Conservation (phyloP, 2,329 filamentous ascomycete species). For the Hymenoscyphus fraxineus region DNA sequence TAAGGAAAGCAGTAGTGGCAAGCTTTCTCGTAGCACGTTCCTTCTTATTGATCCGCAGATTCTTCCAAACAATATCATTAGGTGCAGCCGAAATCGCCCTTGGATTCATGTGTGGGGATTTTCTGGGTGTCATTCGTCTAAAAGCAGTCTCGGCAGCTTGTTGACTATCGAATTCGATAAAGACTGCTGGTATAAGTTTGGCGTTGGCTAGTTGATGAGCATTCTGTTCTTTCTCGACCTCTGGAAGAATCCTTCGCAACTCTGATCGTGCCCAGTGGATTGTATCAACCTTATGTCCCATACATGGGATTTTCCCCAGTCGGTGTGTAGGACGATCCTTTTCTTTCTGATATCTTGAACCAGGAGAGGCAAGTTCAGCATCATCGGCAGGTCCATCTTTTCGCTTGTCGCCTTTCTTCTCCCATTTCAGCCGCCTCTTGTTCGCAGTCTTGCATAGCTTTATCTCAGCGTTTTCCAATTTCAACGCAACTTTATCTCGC, state of each 20-base stretch:
- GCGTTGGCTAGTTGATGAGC: conserved; percentile 61
- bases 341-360: conserved; percentile 66
- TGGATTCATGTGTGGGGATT: conserved; percentile 74
- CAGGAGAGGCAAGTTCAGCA: conserved; percentile 63
- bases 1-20: conserved; percentile 64
- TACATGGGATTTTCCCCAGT: conserved; percentile 62
- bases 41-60: conserved; percentile 80
- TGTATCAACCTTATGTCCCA: conserved; percentile 88
- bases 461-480: conserved; percentile 82
- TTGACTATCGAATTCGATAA: conserved; percentile 83
- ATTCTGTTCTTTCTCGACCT: conserved; percentile 64
- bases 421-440: conserved; percentile 61
- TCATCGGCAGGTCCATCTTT: conserved; percentile 49
- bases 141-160: conserved; percentile 79
- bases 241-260: conserved; percentile 68
- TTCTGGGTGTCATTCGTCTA: conserved; percentile 79
- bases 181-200: conserved; percentile 62
- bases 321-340: conserved; percentile 75
- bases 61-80: conserved; percentile 80
- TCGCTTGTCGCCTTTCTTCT: conserved; percentile 37
- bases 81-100: conserved; percentile 78
- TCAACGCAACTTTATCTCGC: conserved; percentile 73
- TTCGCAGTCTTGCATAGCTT: conserved; percentile 78
- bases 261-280: conserved; percentile 84
- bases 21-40: conserved; percentile 69